Evolutionary conservation across 2,329 filamentous ascomycete species (phyloP).

Genomic region (Malbranchea cinnamomea): DNA sequence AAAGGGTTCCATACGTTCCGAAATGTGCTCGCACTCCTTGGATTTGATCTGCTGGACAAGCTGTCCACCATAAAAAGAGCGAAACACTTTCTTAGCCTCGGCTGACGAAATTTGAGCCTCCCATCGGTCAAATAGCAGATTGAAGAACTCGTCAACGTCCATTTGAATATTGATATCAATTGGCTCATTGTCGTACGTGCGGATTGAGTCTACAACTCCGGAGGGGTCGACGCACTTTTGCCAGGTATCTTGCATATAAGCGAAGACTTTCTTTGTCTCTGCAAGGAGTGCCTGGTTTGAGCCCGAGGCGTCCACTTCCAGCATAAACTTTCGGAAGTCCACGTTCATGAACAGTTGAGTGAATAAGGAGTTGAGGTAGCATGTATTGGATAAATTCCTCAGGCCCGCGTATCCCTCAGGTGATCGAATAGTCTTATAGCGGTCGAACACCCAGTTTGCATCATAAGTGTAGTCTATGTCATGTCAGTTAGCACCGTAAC

Average conservation of each 20-base stretch:
- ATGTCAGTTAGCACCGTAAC: slow-evolving; percentile 13
- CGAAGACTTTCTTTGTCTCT: slow-evolving; percentile 70
- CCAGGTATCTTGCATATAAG: slow-evolving; percentile 69
- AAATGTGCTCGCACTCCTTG: slow-evolving; percentile 86
- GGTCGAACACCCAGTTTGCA: slow-evolving; percentile 47
- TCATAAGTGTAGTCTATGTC: slow-evolving; percentile 45
- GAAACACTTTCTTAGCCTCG: slow-evolving; percentile 57
- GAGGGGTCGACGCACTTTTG: slow-evolving; percentile 58
- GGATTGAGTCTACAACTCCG: slow-evolving; percentile 58
- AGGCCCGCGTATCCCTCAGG: slow-evolving; percentile 74
- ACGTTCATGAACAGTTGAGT: slow-evolving; percentile 95
- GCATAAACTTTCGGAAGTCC: slow-evolving; percentile 70
- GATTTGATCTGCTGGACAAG: slow-evolving; percentile 91
- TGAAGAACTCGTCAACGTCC: slow-evolving; percentile 98
- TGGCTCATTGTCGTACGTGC: slow-evolving; percentile 63
- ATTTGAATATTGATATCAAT: slow-evolving; percentile 88
- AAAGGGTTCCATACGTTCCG: slow-evolving; percentile 77
- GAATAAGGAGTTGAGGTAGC: slow-evolving; percentile 88
- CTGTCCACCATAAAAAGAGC: slow-evolving; percentile 79
- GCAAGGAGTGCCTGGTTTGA: slow-evolving; percentile 51
- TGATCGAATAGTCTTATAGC: slow-evolving; percentile 53
- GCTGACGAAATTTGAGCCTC: slow-evolving; percentile 60
- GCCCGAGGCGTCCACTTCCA: slow-evolving; percentile 46
- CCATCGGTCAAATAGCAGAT: slow-evolving; percentile 79
- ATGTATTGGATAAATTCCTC: slow-evolving; percentile 88